phyloP scores from a whole-genome alignment of 768 basidiomycete species.

The Russula ochroleuca region DNA sequence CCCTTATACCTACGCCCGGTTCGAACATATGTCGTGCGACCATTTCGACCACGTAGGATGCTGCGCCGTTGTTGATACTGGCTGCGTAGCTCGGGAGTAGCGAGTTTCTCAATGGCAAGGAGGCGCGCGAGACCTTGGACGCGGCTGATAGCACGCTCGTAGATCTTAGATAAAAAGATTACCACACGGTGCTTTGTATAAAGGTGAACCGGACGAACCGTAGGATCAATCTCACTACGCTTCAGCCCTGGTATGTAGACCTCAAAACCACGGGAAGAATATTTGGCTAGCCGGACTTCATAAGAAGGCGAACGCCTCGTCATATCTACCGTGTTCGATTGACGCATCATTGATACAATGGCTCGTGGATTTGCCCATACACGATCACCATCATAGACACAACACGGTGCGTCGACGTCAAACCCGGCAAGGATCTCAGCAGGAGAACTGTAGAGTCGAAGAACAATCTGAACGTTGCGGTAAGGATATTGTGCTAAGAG shows the following conservation, averaged over 20 bases:
- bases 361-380: constrained; percentile 59
- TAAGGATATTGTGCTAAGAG: constrained; percentile 58
- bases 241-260: constrained; percentile 51
- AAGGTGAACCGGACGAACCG: constrained; percentile 36
- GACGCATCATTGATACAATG: constrained; percentile 60
- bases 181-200: neutral
- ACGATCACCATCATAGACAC: constrained; percentile 49
- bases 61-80: constrained; percentile 48
- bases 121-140: constrained; percentile 59
- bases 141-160: constrained; percentile 52
- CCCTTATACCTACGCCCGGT: constrained; percentile 44
- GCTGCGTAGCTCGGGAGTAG: constrained; percentile 41
- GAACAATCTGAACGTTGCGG: constrained; percentile 59
- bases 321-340: constrained; percentile 59
- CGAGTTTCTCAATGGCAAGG: constrained; percentile 57
- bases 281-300: constrained; percentile 58
- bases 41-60: constrained; percentile 43
- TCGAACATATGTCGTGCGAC: constrained; percentile 7
- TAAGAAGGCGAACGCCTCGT: constrained; percentile 62
- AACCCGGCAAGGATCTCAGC: constrained; percentile 65
- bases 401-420: constrained; percentile 62
- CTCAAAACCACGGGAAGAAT: constrained; percentile 51
- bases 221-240: constrained; percentile 54
- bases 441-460: constrained; percentile 59
- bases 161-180: constrained; percentile 41